Evolutionary conservation across 2,329 filamentous ascomycete species (phyloP), one percentile per base, ranked within the genome.

Genomic region (Claviceps sp.): DNA sequence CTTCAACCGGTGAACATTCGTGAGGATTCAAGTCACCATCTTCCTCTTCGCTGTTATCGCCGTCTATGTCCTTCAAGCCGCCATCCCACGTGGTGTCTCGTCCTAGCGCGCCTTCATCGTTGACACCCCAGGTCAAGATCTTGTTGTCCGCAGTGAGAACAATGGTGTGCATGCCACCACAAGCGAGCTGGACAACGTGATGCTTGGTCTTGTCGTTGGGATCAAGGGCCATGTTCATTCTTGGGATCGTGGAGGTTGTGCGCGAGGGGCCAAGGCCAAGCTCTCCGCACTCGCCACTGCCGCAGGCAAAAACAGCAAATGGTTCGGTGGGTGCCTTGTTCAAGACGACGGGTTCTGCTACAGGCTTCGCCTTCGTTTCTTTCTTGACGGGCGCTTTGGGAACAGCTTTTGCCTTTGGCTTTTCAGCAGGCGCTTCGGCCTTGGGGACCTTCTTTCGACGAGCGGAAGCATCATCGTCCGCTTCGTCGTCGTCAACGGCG

Each of bases 111-210:
- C 85, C 85, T 62, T 89, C 82, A 62, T 94, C 88, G 63, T 93
- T 93, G 59, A 93, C 87, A 50, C 88, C 88, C 88, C 88, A 94
- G 29, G 86, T 89, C 50, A 88, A 71, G 58, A 94, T 85, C 68
- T 82, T 83, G 72, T 89, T 88, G 66, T 91, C 84, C 58, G 82
- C 77, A 48, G 88, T 91, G 50, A 93, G 70, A 3, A 83, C 86
- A 55, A 85, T 73, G 50, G 77, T 82, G 68, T 94, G 88, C 86
- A 94, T 91, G 52, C 86, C 87, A 54, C 88, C 88, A 54, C 83
- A 82, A 49, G 85, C 82, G 52, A 94, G 68, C 66, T 86, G 81
- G 2, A 93, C 86, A 38, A 93, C 78, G 37, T 86, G 74, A 8
- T 83, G 82, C 53, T 80, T 79, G 60, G 68, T 63, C 4, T 62